Evolutionary conservation across 371 early-diverging fungal species (phyloP), one percentile per base, ranked within the genome.

Genomic region (Funneliformis caledonium): DNA sequence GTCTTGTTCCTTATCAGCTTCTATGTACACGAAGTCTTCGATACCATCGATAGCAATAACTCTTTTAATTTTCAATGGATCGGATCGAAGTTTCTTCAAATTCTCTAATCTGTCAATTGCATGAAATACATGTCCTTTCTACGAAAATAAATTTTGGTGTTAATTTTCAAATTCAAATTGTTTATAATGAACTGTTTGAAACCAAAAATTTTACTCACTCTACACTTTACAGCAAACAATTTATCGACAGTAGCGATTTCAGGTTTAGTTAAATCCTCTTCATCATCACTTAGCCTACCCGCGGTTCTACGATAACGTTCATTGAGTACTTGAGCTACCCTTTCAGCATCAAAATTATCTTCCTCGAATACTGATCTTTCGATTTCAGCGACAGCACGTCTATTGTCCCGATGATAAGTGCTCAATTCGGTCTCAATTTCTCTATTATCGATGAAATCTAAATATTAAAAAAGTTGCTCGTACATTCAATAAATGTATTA

Each of bases 181-280:
- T 26, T 22, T 26, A 59, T 52, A 37, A n/a, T 26, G 9, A 31
- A 16, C 10, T 26, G 16, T 45, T 4, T 70, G 7, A 73, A 9
- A 14, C 26, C 14, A 42, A 76, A 61, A 59, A 60, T n/a, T n/a
- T 16, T 48, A 69, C 67, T 67, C 84, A 93, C 93, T 84, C 91
- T 91, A 89, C 98, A 98, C 75, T 93, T 88, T 62, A 97, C 91
- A 89, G 98, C 91, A 97, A 97, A 99, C 76, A 99, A 87, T 83
- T 94, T 95, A 61, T 93, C 93, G 1, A 99, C 98, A 52, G 9
- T 72, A 76, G 96, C 85, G 43, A 98, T 89, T 80, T 95, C 83
- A 60, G 91, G 88, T 81, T 94, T 94, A 19, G 96, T 95, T 67
- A 93, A 89, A 81, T 94, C 91, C 56, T 93, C 93, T 72, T 85